phyloP scores from a whole-genome alignment of 805 yeast genomes.

The Yarrowia hollandica region DNA sequence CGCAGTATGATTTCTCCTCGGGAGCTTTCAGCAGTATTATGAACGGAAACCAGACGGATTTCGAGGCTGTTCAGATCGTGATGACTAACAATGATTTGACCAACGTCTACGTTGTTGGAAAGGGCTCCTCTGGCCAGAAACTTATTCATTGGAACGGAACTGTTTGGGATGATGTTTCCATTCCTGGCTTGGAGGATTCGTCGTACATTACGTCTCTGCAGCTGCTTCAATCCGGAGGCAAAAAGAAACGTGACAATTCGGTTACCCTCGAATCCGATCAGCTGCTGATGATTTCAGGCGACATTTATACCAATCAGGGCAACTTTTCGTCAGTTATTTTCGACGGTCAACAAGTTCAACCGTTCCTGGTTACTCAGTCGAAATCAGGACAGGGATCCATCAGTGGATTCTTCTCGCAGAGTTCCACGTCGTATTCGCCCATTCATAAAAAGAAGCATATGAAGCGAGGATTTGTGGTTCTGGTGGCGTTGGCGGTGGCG shows the following conservation, averaged over 20 bases:
- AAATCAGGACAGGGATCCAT: conserved; percentile 35
- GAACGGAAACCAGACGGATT: conserved; percentile 16
- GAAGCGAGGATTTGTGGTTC: conserved; percentile 63
- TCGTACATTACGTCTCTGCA: conserved; percentile 8
- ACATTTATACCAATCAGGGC: conserved; percentile 47
- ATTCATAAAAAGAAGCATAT: conserved; percentile 37
- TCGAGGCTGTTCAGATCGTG: conserved; percentile 16
- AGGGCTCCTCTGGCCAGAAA: neutral
- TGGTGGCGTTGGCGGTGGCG: conserved; percentile 68
- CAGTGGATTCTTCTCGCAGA: conserved; percentile 40
- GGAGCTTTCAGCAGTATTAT: conserved; percentile 33
- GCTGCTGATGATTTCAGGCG: conserved; percentile 19
- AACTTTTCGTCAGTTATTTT: conserved; percentile 59
- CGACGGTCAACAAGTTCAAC: conserved; percentile 68
- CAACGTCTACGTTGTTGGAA: conserved; percentile 9
- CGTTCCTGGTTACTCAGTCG: conserved; percentile 51
- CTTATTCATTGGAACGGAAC: conserved; percentile 22
- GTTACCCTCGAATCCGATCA: neutral
- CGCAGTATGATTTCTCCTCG: conserved; percentile 54
- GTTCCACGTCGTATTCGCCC: conserved; percentile 33
- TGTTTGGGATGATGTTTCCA: conserved; percentile 6
- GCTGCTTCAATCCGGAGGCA: conserved; percentile 14
- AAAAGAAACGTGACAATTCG: conserved; percentile 6
- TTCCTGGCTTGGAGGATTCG: conserved; percentile 2
- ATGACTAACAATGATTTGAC: conserved; percentile 18